phyloP scores from a whole-genome alignment of 2,329 filamentous ascomycete genomes.

The Laburnicola sp. region DNA sequence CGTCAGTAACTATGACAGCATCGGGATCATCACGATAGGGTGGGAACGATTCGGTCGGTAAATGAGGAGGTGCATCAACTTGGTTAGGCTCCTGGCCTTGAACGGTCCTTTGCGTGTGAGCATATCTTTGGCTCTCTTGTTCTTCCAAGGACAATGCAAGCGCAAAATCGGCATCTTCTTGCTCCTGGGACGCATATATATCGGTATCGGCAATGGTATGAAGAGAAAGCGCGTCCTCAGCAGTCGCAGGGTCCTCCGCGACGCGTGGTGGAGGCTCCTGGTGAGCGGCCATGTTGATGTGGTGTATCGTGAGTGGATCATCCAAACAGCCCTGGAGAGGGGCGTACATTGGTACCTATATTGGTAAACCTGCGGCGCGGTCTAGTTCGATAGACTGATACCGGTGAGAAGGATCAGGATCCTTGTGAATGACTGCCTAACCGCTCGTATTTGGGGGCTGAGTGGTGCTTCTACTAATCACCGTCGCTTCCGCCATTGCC shows the following conservation, averaged over 20 bases:
- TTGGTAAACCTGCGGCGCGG: background rate
- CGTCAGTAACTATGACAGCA: background rate
- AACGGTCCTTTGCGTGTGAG: background rate
- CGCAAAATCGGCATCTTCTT: conserved; percentile 19
- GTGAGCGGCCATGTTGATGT: conserved; percentile 5
- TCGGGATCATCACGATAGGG: conserved; percentile 16
- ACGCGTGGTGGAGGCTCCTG: background rate
- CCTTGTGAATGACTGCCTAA: background rate
- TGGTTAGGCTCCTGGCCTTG: background rate
- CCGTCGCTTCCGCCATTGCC: background rate
- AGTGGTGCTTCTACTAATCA: background rate
- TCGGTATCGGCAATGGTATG: conserved; percentile 20
- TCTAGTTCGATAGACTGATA: background rate
- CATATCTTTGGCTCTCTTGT: conserved; percentile 7
- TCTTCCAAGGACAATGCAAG: conserved; percentile 15
- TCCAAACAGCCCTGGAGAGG: too few species aligned
- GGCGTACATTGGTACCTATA: too few species aligned
- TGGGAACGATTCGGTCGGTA: background rate
- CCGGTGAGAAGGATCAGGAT: conserved; percentile 8
- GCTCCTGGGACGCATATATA: conserved; percentile 16
- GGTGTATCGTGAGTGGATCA: background rate
- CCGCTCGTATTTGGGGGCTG: background rate
- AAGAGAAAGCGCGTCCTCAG: conserved; percentile 14
- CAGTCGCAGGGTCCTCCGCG: conserved; percentile 9
- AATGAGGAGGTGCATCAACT: background rate